Evolutionary conservation across 805 yeast species (phyloP).

Genomic region (Lipomyces yamanashiensis): DNA sequence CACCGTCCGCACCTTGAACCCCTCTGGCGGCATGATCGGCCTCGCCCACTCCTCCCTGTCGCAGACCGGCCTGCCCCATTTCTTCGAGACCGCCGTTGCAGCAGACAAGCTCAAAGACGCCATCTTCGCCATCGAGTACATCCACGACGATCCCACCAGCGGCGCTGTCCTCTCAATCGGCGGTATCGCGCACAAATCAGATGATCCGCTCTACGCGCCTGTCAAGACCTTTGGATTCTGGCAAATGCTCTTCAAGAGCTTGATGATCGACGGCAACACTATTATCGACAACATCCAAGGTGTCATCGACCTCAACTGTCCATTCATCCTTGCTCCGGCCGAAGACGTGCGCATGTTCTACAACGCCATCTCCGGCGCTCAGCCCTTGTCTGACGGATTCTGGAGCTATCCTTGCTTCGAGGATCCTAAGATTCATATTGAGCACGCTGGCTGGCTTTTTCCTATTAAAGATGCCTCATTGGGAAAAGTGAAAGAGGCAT

Average conservation of each 20-base stretch:
- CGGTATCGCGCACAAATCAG: constrained; percentile 28
- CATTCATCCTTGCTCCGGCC: constrained; percentile 34
- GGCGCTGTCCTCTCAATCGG: constrained; percentile 28
- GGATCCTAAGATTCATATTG: constrained; percentile 32
- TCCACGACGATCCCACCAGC: constrained; percentile 16
- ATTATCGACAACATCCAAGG: constrained; percentile 35
- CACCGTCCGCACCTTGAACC: constrained; percentile 32
- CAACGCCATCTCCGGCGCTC: constrained; percentile 33
- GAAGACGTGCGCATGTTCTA: constrained; percentile 36
- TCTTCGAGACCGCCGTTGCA: constrained; percentile 21
- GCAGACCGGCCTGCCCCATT: constrained; percentile 32
- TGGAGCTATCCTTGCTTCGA: constrained; percentile 36
- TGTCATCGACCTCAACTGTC: constrained; percentile 30
- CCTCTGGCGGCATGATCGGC: constrained; percentile 36
- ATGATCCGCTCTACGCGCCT: constrained; percentile 35
- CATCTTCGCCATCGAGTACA: constrained; percentile 29
- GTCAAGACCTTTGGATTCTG: constrained; percentile 36
- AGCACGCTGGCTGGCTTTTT: constrained; percentile 37
- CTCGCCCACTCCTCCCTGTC: constrained; percentile 35
- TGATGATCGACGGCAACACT: constrained; percentile 32
- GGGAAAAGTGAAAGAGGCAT: constrained; percentile 34
- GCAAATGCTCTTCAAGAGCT: constrained; percentile 33
- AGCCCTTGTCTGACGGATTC: constrained; percentile 35
- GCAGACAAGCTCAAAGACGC: constrained; percentile 20
- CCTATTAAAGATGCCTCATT: constrained; percentile 30